Evolutionary conservation across 805 yeast genomes (phyloP).

Genomic region (Suhomyces prunicola): DNA sequence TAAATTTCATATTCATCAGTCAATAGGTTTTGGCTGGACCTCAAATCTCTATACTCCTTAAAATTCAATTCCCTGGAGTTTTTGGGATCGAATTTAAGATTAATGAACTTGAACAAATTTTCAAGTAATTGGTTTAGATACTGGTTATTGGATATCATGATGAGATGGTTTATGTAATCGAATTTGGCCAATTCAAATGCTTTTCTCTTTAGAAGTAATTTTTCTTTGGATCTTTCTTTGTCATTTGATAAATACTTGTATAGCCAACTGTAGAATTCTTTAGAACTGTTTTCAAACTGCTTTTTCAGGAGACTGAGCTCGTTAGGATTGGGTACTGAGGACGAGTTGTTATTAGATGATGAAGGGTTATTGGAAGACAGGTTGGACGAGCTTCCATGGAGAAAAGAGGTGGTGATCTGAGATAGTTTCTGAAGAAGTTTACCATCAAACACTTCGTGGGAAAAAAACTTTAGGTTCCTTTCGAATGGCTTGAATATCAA

Average conservation of each 20-base stretch:
- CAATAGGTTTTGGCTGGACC: constrained; percentile 15
- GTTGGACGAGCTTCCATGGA: neutral
- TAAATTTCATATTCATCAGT: constrained; percentile 27
- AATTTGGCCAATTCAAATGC: constrained; percentile 43
- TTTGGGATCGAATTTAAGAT: constrained; percentile 13
- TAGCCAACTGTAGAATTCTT: constrained; percentile 43
- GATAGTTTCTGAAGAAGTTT: constrained; percentile 27
- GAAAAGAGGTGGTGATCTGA: neutral
- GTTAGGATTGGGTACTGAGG: constrained; percentile 7
- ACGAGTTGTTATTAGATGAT: constrained; percentile 2
- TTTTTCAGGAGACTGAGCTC: constrained; percentile 28
- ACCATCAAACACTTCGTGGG: constrained; percentile 26
- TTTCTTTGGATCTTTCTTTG: constrained; percentile 42
- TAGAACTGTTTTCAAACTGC: constrained; percentile 37
- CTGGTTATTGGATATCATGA: constrained; percentile 36
- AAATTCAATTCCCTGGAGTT: constrained; percentile 14
- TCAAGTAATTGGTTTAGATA: constrained; percentile 38
- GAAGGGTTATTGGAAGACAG: neutral
- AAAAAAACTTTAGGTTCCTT: constrained; percentile 25
- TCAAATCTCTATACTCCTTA: constrained; percentile 13
- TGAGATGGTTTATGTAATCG: constrained; percentile 44
- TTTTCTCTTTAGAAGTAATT: constrained; percentile 32
- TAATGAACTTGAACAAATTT: constrained; percentile 33
- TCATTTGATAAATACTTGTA: constrained; percentile 43
- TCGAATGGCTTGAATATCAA: constrained; percentile 33